These are phyloP conservation scores for Oryza coarctata DNA, from an alignment of 176 grass and related monocot species.

Conservation along the genomic window DNA sequence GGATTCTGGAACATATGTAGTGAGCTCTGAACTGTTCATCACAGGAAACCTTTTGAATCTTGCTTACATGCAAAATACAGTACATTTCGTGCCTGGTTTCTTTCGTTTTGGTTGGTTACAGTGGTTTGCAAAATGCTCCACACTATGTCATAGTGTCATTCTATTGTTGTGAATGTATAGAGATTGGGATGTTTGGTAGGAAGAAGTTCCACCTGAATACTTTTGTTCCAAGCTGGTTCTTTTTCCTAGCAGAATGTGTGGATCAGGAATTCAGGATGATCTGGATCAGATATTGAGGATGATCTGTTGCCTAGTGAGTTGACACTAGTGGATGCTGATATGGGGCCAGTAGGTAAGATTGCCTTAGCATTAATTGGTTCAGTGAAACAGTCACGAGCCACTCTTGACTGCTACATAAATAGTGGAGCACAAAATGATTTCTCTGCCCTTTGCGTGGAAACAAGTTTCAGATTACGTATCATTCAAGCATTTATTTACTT, in stretches of 20 bases:
- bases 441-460: neutral
- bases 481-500: no score
- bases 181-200: no score
- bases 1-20: slow-evolving; percentile 20
- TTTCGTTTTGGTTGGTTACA: neutral
- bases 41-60: slow-evolving; percentile 33
- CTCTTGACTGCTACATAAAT: neutral
- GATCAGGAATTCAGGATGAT: neutral
- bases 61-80: slow-evolving; percentile 11
- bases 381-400: neutral
- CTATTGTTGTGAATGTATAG: neutral
- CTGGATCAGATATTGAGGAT: neutral
- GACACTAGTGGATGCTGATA: neutral
- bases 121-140: neutral
- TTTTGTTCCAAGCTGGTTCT: neutral
- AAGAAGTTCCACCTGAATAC: neutral
- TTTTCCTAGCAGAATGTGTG: neutral
- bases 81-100: neutral
- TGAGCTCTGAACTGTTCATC: slow-evolving; percentile 24
- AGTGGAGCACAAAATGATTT: neutral
- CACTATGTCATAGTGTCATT: neutral
- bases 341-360: neutral
- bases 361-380: neutral
- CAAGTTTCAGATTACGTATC: no score
- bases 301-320: neutral